phyloP scores from a whole-genome alignment of 2,329 filamentous ascomycete species.

The Camillea tinctor region DNA sequence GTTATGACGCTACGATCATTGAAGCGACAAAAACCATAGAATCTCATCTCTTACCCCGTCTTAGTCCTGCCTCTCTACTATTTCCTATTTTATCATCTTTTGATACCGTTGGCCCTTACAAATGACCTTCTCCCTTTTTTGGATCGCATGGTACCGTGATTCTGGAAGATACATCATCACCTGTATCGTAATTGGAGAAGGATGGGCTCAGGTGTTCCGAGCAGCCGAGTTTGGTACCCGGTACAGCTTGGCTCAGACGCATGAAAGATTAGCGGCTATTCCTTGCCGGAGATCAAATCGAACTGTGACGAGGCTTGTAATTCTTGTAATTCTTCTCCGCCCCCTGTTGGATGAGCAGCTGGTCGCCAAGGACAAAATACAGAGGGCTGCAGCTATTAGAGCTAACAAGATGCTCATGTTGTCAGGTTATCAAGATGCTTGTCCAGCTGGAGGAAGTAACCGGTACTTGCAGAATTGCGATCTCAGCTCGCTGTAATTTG shows the following conservation, averaged over 20 bases:
- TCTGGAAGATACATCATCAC: background rate
- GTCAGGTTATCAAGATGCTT: background rate
- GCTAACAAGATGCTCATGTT: too few species aligned
- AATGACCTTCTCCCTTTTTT: background rate
- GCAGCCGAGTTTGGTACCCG: conserved; percentile 1
- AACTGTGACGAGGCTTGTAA: background rate
- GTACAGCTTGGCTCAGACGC: conserved; percentile 1
- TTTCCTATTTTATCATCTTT: background rate
- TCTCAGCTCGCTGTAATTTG: too few species aligned
- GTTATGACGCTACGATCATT: background rate
- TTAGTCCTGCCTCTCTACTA: background rate
- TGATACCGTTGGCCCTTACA: too few species aligned
- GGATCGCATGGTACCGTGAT: background rate
- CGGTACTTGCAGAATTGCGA: too few species aligned
- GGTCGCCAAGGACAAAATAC: background rate
- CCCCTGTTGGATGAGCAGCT: background rate
- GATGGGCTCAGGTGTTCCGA: background rate
- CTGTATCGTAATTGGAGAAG: background rate
- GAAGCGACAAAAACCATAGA: background rate
- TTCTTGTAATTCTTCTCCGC: background rate
- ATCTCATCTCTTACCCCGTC: background rate
- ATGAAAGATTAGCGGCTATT: conserved; percentile 7
- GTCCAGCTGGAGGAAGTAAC: background rate
- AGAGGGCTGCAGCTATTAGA: background rate
- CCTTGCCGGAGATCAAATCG: conserved; percentile 3